phyloP scores from a whole-genome alignment of 495 filamentous ascomycete species.

The Xylaria grammica region DNA sequence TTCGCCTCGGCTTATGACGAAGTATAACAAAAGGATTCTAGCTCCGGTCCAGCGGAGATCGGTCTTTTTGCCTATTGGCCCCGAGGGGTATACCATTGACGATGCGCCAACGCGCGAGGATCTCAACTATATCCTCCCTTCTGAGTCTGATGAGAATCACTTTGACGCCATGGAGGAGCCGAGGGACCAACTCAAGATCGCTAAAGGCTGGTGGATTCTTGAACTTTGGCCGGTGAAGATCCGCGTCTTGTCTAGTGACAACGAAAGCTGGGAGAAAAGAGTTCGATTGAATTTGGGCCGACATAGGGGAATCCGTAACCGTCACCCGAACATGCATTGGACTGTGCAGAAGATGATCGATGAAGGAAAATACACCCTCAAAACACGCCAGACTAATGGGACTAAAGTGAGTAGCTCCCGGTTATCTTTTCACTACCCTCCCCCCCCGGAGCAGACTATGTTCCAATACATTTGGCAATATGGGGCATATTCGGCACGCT shows the following conservation, averaged over 20 bases:
- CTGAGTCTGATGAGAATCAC: conserved; percentile 44
- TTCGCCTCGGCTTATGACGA: conserved; percentile 26
- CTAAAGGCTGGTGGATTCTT: conserved; percentile 45
- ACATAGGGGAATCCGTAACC: conserved; percentile 34
- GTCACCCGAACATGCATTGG: conserved; percentile 46
- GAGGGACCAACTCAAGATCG: conserved; percentile 37
- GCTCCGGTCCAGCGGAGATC: conserved; percentile 4
- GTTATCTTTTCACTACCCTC: background rate
- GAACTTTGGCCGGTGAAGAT: conserved; percentile 48
- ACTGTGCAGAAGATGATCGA: conserved; percentile 36
- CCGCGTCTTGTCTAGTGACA: conserved; percentile 25
- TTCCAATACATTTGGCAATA: too few relatives aligned
- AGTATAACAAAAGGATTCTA: conserved; percentile 1
- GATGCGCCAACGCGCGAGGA: conserved; percentile 8
- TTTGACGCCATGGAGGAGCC: conserved; percentile 39
- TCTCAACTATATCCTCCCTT: conserved; percentile 27
- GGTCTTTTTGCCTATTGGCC: conserved; percentile 12
- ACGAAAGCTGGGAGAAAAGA: conserved; percentile 37
- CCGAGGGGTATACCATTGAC: conserved; percentile 9
- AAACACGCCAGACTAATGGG: conserved; percentile 13
- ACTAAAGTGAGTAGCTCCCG: conserved; percentile 12
- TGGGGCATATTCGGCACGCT: too few relatives aligned
- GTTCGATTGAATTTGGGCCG: conserved; percentile 39
- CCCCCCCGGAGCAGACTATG: too few relatives aligned
- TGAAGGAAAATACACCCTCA: conserved; percentile 30